Evolutionary conservation across 352 stramenopile species (phyloP), one percentile per base, ranked within the genome.

Genomic region (Peronospora destructor): DNA sequence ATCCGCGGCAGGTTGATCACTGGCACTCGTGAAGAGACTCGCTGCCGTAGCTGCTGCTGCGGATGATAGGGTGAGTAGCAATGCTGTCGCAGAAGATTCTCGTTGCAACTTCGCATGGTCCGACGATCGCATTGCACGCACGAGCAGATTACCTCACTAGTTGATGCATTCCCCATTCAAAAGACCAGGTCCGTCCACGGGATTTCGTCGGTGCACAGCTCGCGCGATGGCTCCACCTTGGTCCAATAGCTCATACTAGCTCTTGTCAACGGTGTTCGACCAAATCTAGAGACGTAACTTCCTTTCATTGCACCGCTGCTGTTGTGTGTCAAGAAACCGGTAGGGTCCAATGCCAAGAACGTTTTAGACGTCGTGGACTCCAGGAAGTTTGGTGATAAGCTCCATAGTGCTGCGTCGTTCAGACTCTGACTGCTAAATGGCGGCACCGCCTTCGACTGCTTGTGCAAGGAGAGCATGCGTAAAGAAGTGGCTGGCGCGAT

Each of bases 1-100:
- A 84, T 84, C 0, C 72, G 68, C 1, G 75, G 75, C 32, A 83
- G 21, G 34, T 66, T 68, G 42, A 86, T 75, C 26, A 81, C 49
- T 13, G 70, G 72, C 32, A 86, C 70, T 66, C 74, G 72, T 49
- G 71, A 73, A 36, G 68, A 83, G 5, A 83, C 53, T 43, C 56
- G 66, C 39, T 53, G 55, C 12, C 33, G 48, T 37, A 56, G 56
- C 13, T 61, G 39, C 19, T 53, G 49, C 7, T 55, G 59, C 21
- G 60, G 51, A 40, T 73, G 56, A 40, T 78, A 85, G 7, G 72
- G 62, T 39, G 57, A 61, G 45, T 72, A 66, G n/a, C 49, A 53
- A 14, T 52, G 39, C 2, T 58, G 58, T 6, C 43, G 45, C 23
- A 56, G 12, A 1, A 61, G 41, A 6, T 40, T 43, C 4, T 5